Conservation (phyloP, 495 filamentous ascomycete genomes). For the Penicillium subrubescens region DNA sequence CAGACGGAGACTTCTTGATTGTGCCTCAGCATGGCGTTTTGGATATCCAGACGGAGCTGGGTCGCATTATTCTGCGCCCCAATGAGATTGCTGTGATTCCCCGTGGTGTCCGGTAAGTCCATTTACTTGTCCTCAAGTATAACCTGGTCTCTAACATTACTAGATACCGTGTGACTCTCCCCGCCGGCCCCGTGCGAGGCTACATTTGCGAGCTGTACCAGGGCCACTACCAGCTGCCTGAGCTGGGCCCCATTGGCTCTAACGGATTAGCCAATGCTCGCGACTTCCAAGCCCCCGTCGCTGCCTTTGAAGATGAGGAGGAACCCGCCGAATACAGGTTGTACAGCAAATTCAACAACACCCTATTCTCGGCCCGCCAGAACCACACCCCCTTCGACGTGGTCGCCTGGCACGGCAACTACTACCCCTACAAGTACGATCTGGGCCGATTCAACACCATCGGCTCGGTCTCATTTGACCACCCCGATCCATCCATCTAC, state of each 20-base stretch:
- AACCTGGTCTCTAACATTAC: constrained; percentile 3
- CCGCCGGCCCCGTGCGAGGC: constrained; percentile 67
- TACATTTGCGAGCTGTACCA: constrained; percentile 89
- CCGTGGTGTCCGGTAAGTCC: constrained; percentile 60
- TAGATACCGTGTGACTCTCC: constrained; percentile 72
- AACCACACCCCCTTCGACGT: constrained; percentile 79
- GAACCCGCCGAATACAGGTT: constrained; percentile 55
- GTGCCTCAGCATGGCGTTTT: constrained; percentile 82
- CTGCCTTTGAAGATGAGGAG: constrained; percentile 67
- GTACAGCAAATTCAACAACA: constrained; percentile 77
- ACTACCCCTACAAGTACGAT: constrained; percentile 89
- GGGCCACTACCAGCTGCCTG: constrained; percentile 81
- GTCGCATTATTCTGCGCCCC: constrained; percentile 77
- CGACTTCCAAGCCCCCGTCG: constrained; percentile 85
- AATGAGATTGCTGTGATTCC: constrained; percentile 91
- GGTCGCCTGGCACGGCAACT: constrained; percentile 77
- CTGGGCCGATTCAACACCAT: constrained; percentile 79
- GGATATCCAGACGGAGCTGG: constrained; percentile 85
- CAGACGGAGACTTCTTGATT: constrained; percentile 86
- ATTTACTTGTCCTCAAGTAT: background rate
- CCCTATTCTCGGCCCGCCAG: constrained; percentile 73
- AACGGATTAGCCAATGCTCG: constrained; percentile 85
- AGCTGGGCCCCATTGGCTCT: constrained; percentile 86
- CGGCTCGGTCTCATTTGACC: constrained; percentile 73
- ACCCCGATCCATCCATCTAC: constrained; percentile 81